Base-by-base conservation (phyloP, 2,329 filamentous ascomycete species). In the Massarina eburnea region DNA sequence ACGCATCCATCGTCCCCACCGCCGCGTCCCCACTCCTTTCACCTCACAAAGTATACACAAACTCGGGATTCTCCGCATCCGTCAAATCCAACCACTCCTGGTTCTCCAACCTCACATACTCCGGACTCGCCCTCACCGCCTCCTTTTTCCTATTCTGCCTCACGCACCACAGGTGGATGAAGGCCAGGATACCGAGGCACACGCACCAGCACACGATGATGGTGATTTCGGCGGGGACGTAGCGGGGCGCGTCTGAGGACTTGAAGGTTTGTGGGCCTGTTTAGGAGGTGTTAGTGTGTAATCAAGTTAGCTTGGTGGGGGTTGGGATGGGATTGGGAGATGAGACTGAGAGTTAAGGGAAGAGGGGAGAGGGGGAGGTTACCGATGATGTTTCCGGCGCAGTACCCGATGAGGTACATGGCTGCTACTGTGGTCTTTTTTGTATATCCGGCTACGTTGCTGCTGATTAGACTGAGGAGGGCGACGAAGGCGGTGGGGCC, bases 21-120 rank as follows among this genome's bases (percentile, higher is more conserved):
- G 12, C 24, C 24, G 24, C 24, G 24, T 26, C 24, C n/a, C 12
- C 27, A 5, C n/a, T 14, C 27, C 27, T 30, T 30, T 14, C 6
- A 8, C 7, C 10, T 64, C 70, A 81, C 38, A 83, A 49, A 17
- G 74, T 77, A 61, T 88, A 88, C 1, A 80, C 66, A 59, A 88
- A 86, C 61, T 86, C 73, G 0, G 70, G 71, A 49, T 85, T 88
- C 72, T 88, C 84, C 44, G 74, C 70, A 59, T 88, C 84, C 3
- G 83, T 87, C 51, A 87, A 65, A 61, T 88, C 83, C 45, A 82
- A 71, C 68, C 80, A 77, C 73, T 86, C 84, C 65, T 86, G 83
- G 50, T 86, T 85, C 62, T 83, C 80, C 43, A 86, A 50, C 65
- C 77, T 83, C 19, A 74, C 72, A 61, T 88, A 88, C 1, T 73